Conservation (phyloP, 768 basidiomycete genomes). For the Boletales sp. region DNA sequence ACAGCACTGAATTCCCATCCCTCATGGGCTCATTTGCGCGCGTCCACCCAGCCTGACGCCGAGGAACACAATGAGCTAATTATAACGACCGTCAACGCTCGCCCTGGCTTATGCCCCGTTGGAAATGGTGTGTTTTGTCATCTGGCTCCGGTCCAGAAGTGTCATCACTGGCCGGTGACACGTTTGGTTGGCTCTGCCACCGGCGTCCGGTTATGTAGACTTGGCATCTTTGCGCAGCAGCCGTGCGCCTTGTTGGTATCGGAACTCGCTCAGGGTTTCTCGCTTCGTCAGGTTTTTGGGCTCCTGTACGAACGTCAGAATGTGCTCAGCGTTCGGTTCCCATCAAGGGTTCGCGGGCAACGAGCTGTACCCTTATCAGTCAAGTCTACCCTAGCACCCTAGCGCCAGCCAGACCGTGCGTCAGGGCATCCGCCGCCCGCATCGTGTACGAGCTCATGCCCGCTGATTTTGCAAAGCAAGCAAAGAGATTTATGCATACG, state of each 20-base stretch:
- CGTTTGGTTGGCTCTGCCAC: slow-evolving; percentile 1
- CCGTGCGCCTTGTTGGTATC: slow-evolving; percentile 2
- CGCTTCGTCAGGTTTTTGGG: slow-evolving; percentile 8
- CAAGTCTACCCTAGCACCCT: slow-evolving; percentile 3
- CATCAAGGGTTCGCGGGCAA: slow-evolving; percentile 12
- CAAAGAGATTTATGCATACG: slow-evolving; percentile 12
- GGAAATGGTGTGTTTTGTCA: background rate
- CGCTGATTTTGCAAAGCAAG: slow-evolving; percentile 3
- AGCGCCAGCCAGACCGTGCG: slow-evolving; percentile 6
- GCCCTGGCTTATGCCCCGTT: background rate
- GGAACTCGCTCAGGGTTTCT: slow-evolving; percentile 17
- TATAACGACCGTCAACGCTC: slow-evolving; percentile 6
- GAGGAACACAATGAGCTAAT: slow-evolving; percentile 8
- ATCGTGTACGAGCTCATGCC: background rate
- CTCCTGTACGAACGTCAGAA: background rate
- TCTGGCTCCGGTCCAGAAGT: background rate
- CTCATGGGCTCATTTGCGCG: background rate
- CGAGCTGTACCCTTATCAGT: no score
- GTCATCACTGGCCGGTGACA: background rate
- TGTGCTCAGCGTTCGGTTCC: slow-evolving; percentile 6
- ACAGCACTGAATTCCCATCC: slow-evolving; percentile 8
- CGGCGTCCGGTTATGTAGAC: slow-evolving; percentile 7
- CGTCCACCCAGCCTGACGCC: background rate
- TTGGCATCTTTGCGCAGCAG: slow-evolving; percentile 18
- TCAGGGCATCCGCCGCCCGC: background rate